Percentiles rank a stretch among this genome's conserved stretches.
phyloP scores from a whole-genome alignment of 306 rosid genomes.

The Prosopis cineraria region DNA sequence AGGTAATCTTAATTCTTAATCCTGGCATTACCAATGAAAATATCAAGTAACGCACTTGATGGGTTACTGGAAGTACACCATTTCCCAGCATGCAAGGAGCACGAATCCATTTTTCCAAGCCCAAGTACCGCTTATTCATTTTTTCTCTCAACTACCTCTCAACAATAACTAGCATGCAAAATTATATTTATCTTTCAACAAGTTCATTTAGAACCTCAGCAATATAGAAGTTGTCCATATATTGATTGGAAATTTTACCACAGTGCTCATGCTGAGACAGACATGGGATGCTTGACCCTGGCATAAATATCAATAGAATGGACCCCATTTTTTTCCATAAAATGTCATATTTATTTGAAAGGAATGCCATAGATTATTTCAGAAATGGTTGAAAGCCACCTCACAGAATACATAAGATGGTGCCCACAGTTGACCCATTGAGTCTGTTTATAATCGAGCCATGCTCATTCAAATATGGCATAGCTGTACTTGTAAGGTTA shows the following conservation, averaged over 20 bases:
- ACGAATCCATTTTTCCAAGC: background rate
- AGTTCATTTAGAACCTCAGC: constrained; percentile 7
- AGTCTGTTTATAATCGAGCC: background rate
- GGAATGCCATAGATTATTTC: background rate
- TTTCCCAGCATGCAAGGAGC: background rate
- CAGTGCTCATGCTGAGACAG: background rate
- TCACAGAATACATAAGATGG: background rate
- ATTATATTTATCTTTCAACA: background rate
- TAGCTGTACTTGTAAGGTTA: background rate
- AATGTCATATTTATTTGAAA: background rate
- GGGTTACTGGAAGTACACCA: background rate
- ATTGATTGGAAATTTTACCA: background rate
- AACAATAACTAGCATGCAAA: constrained; percentile 21
- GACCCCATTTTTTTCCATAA: background rate
- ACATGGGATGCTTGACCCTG: background rate
- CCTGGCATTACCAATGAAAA: background rate
- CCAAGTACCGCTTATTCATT: background rate
- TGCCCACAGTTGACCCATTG: background rate
- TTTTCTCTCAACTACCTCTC: background rate
- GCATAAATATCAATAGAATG: background rate
- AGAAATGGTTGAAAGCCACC: background rate
- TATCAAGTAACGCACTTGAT: background rate
- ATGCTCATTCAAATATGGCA: background rate
- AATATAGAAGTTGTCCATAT: background rate
- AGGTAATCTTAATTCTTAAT: background rate